Base-by-base conservation (phyloP, 768 basidiomycete genomes). In the Tulasnella sp. region DNA sequence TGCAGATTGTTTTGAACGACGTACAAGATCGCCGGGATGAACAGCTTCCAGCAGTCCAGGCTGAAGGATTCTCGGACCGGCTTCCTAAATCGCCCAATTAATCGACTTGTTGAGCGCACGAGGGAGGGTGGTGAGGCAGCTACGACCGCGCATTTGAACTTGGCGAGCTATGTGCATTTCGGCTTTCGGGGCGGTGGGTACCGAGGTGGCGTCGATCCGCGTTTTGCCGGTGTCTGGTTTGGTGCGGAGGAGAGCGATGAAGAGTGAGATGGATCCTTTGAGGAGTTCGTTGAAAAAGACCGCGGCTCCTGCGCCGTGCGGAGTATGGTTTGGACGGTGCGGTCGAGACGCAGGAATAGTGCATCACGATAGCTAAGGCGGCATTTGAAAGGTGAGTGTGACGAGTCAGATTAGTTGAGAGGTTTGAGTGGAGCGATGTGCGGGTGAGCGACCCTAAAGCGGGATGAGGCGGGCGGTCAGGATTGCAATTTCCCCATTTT, bases 1-100 rank as follows among this genome's bases (percentile, higher is more conserved):
- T 98, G 96, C 39, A 99, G 86, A 85, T 94, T 94, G 85, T 97
- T 97, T 86, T 98, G 94, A 77, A 96, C 89, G 81, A 95, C 93
- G 82, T 97, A 99, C 81, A 98, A 89, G 81, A 97, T 93, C 72
- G 97, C 96, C 34, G 97, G 97, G 81, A 99, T 95, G 64, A 96
- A 94, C 39, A 99, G 84, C 83, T 98, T 98, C 95, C 96, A 97
- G 83, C 96, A 97, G 83, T 99, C 97, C 17, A 87, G 85, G 78
- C 94, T 93, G 83, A 96, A 92, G 36, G 97, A 86, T 76, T 93
- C 91, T 78, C 86, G 86, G 71, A 84, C 85, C 25, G 94, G 82
- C 77, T 86, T 87, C 49, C 86, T 86, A 77, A 90, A 81, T 67
- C 91, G 88, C 19, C 37, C n/a, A n/a, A n/a, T n/a, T n/a, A n/a